Evolutionary conservation across 345 rosid species (phyloP).

Genomic region (Lumnitzera racemosa): DNA sequence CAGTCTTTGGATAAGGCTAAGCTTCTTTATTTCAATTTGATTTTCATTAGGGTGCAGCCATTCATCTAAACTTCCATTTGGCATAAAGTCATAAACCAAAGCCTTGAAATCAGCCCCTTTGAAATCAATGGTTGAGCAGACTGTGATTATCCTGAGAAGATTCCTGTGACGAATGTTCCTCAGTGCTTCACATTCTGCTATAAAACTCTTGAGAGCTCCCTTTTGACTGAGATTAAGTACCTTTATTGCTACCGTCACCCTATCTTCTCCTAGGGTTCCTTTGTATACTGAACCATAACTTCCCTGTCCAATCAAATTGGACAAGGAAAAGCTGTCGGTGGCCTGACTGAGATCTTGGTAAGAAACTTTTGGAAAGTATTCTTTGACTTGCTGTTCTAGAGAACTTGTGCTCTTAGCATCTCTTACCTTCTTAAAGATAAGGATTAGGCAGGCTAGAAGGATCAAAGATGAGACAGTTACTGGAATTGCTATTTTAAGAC

Average conservation of each 20-base stretch:
- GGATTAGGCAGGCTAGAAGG: neutral
- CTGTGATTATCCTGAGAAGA: constrained; percentile 29
- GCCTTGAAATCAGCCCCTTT: constrained; percentile 24
- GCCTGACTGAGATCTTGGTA: constrained; percentile 8
- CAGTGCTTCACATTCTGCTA: constrained; percentile 39
- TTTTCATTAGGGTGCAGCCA: constrained; percentile 9
- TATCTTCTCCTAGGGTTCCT: constrained; percentile 13
- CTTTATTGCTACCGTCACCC: constrained; percentile 19
- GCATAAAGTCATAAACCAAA: constrained; percentile 15
- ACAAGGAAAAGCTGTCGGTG: constrained; percentile 19
- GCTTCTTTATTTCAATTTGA: neutral
- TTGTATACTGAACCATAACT: constrained; percentile 18
- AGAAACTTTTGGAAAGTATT: neutral
- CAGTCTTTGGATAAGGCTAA: constrained; percentile 15
- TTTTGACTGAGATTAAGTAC: constrained; percentile 26
- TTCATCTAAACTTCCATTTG: constrained; percentile 13
- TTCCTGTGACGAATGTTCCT: constrained; percentile 28
- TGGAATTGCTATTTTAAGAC: neutral
- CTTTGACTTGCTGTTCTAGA: neutral
- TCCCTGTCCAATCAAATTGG: constrained; percentile 20
- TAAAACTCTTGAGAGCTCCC: constrained; percentile 37
- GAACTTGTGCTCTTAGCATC: neutral
- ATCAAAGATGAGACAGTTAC: neutral
- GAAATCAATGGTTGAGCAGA: constrained; percentile 23
- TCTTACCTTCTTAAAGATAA: neutral